Conservation (phyloP, 2,329 filamentous ascomycete species). For the Hymenoscyphus repandus region DNA sequence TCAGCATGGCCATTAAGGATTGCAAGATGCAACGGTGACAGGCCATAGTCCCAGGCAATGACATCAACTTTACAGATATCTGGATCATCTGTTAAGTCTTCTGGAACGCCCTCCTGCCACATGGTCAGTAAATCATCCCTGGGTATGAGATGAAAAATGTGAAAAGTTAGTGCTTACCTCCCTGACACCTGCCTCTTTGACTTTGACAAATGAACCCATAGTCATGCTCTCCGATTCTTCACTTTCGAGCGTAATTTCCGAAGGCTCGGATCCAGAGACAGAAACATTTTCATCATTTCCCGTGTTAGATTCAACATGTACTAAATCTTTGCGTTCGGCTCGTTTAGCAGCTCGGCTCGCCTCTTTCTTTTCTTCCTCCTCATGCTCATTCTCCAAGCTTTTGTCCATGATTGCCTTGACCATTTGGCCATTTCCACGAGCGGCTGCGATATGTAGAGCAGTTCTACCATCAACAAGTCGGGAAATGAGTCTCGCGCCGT, state of each 20-base stretch:
- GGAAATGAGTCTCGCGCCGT: constrained; percentile 66
- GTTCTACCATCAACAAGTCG: constrained; percentile 75
- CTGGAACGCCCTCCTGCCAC: constrained; percentile 40
- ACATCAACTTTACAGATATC: constrained; percentile 77
- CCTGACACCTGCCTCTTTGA: constrained; percentile 45
- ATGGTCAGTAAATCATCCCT: too few species aligned
- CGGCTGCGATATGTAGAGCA: constrained; percentile 75
- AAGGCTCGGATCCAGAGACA: constrained; percentile 34
- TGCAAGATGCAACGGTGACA: constrained; percentile 72
- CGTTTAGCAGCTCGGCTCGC: constrained; percentile 31
- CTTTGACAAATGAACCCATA: constrained; percentile 71
- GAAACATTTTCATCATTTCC: constrained; percentile 31
- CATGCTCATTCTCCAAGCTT: constrained; percentile 68
- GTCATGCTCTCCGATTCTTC: constrained; percentile 41
- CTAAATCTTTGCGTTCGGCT: constrained; percentile 6
- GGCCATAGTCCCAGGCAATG: constrained; percentile 72
- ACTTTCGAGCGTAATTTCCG: constrained; percentile 25
- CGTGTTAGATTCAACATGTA: background rate
- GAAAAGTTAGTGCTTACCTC: constrained; percentile 48
- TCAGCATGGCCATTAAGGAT: constrained; percentile 67
- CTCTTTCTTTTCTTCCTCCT: constrained; percentile 55
- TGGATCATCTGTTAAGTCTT: constrained; percentile 60
- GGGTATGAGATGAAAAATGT: constrained; percentile 37
- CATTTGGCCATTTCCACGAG: constrained; percentile 63
- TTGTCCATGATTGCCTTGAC: constrained; percentile 67